Evolutionary conservation across 75 land plant genomes (phyloP).

Genomic region (Chamaecyparis obtusa): DNA sequence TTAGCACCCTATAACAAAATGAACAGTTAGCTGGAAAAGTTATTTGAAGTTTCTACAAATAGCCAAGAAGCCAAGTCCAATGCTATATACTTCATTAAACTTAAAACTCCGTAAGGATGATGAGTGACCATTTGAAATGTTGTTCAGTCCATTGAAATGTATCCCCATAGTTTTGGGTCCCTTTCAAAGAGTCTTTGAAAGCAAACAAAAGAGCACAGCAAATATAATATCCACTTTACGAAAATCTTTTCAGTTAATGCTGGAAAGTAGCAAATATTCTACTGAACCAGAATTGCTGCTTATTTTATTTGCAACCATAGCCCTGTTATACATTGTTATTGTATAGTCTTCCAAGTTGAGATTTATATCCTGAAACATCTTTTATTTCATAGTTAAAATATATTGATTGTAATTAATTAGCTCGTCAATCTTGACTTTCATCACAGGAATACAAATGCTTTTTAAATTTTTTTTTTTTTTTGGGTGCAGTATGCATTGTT

Average conservation of each 20-base stretch:
- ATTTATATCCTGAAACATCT: background rate
- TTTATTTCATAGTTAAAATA: background rate
- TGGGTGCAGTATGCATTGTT: background rate
- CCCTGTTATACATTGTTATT: too few species aligned
- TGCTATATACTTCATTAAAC: background rate
- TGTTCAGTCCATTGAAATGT: background rate
- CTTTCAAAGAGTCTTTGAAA: background rate
- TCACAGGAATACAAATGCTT: background rate
- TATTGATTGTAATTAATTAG: background rate
- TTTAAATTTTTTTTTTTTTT: background rate
- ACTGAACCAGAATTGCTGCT: too few species aligned
- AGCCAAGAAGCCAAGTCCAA: background rate
- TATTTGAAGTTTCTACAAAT: background rate
- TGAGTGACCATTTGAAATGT: background rate
- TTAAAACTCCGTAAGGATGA: background rate
- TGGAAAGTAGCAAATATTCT: too few species aligned
- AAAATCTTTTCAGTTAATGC: background rate
- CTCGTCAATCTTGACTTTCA: background rate
- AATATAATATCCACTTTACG: background rate
- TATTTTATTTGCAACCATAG: too few species aligned
- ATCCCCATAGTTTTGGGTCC: background rate
- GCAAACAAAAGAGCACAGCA: background rate
- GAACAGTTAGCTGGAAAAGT: background rate
- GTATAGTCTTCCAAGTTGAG: background rate
- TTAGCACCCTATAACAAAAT: background rate